Base-by-base conservation (phyloP, 2,329 filamentous ascomycete genomes). In the Myotisia sp. region DNA sequence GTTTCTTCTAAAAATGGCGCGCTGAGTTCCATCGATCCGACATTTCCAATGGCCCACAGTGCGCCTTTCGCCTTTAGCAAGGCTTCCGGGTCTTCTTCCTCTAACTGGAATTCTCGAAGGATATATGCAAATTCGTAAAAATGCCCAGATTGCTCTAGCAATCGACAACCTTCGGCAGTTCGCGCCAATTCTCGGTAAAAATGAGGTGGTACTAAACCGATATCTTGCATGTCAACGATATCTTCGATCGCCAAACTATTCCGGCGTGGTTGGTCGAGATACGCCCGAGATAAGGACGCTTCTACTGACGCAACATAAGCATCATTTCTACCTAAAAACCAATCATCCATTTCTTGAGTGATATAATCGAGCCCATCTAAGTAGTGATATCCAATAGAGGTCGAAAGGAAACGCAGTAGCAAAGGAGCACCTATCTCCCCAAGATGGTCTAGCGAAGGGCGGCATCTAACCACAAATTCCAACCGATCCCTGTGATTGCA, bases 311-410 rank as follows among this genome's bases (percentile, higher is more conserved):
- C 72, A 33, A 98, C 90, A 46, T 98, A 98, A n/a, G 76, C 79
- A 54, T 98, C 87, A 51, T 98, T 98, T 28, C 90, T 76, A 9
- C 90, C 90, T 12, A 98, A 67, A 52, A 95, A 98, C 90, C 90
- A 98, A 59, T 98, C 92, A 47, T 98, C 90, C 90, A 98, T 98
- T 55, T 98, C 92, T 52, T 92, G 90, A 41, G 86, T 94, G 56
- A 98, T 98, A 53, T 98, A 98, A 60, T 98, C 92, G 27, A 98
- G 66, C 0, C 86, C 90, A 51, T 95, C 85, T 4, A 98, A 68
- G 56, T 98, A 98, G 56, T 95, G 86, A 51, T 98, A 98, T 32
- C 90, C 90, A 37, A 94, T 87, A 2, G 86, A 94, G 0, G 87
- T 95, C 0, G 86, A 94, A 35, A 98, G 58, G 56, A 98, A 98